Conservation (phyloP, 2,329 filamentous ascomycete genomes). For the Aschersonia sp. region DNA sequence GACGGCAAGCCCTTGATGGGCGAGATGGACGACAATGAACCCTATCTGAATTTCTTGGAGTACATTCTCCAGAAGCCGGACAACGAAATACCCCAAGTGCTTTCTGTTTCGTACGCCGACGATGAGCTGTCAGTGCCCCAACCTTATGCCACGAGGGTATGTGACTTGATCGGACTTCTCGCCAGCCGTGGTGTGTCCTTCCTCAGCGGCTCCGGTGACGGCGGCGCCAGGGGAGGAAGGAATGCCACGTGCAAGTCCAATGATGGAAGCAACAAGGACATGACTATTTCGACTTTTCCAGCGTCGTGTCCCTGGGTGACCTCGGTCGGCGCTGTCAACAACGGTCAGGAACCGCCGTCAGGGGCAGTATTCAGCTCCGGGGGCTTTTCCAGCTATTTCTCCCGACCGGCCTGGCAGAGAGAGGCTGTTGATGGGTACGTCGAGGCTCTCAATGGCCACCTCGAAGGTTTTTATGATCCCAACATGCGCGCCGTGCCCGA, state of each 20-base stretch:
- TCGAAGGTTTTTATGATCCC: constrained; percentile 29
- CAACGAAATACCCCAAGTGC: constrained; percentile 35
- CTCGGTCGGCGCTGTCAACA: constrained; percentile 43
- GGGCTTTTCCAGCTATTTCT: constrained; percentile 38
- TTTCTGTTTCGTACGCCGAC: constrained; percentile 44
- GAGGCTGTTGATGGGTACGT: constrained; percentile 25
- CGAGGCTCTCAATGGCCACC: constrained; percentile 20
- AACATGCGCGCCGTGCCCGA: constrained; percentile 35
- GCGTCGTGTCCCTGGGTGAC: constrained; percentile 56
- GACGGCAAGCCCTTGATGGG: constrained; percentile 18
- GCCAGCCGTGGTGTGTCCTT: constrained; percentile 36
- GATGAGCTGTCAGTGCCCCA: constrained; percentile 39
- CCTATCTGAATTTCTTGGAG: constrained; percentile 39
- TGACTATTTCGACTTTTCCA: constrained; percentile 49
- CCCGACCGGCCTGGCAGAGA: constrained; percentile 29
- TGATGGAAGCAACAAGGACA: constrained; percentile 39
- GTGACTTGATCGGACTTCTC: constrained; percentile 37
- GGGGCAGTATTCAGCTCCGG: constrained; percentile 32
- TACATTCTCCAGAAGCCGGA: constrained; percentile 30
- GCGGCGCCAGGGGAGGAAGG: constrained; percentile 27
- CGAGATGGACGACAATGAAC: constrained; percentile 32
- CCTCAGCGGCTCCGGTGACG: constrained; percentile 36
- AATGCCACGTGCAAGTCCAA: constrained; percentile 41
- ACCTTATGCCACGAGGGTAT: constrained; percentile 37
- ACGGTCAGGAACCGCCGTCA: constrained; percentile 19